Evolutionary conservation across 805 yeast genomes (phyloP), one percentile per base, ranked within the genome.

Genomic region (Wickerhamomyces mucosus): DNA sequence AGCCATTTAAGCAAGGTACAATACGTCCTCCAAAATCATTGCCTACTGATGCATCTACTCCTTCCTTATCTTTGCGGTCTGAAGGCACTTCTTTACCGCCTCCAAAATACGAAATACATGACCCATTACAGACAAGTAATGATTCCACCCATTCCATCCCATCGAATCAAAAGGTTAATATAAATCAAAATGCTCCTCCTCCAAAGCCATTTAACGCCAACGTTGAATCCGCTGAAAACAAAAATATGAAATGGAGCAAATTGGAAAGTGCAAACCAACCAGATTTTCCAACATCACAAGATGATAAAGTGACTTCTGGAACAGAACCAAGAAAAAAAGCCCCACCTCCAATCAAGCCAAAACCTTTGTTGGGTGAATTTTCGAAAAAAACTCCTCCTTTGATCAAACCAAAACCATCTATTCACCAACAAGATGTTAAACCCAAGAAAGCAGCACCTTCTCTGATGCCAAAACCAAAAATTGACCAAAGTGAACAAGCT

Each of bases 181-280:
- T 34, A 12, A 27, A 27, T 12, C 33, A 38, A 16, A 39, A 40
- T 30, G 39, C 39, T 6, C 44, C 45, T 26, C 49, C 50, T 9
- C 50, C 51, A 26, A 44, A 39, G 29, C 52, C 50, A 16, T 42
- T 37, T 30, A 30, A 33, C n/a, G n/a, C n/a, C n/a, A n/a, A n/a
- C n/a, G n/a, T n/a, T 15, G 37, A 21, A 14, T 23, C 28, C n/a
- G 33, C 29, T 6, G 36, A 33, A 19, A 14, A 14, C 6, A 16
- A 7, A n/a, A 20, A 20, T n/a, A 14, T 18, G 29, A 7, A n/a
- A 9, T 10, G 7, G 15, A 10, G n/a, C 13, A 26, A 11, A 11
- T 7, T 11, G 21, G 26, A 6, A 7, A 12, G 18, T 18, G 18
- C 22, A 21, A 18, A 24, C 13, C 24, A 19, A 18, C 33, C 33